A percentile compares a stretch with the other conserved stretches of the same genome.
Conservation (phyloP, 495 filamentous ascomycete species). For the Daldinia caldariorum region DNA sequence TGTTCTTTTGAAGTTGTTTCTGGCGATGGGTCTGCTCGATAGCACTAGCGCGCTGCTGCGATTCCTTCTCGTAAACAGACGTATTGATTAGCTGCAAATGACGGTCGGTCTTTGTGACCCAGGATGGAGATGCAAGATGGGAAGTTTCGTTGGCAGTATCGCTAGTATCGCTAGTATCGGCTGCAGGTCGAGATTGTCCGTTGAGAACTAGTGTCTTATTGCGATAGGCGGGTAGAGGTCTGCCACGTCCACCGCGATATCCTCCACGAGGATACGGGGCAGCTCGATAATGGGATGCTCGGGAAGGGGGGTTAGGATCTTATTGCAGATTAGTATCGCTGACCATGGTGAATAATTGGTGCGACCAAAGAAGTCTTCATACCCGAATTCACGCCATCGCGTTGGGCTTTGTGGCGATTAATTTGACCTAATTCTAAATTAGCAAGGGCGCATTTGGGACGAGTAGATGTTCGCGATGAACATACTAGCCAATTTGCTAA, state of each 20-base stretch:
- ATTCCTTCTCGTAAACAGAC: slow-evolving; percentile 80
- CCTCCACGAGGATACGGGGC: slow-evolving; percentile 54
- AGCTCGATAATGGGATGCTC: slow-evolving; percentile 42
- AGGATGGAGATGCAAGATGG: slow-evolving; percentile 61
- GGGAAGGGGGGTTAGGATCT: slow-evolving; percentile 24
- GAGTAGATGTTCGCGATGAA: slow-evolving; percentile 18
- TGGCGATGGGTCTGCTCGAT: slow-evolving; percentile 75
- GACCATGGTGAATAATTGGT: not conserved
- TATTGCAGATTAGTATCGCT: slow-evolving; percentile 37
- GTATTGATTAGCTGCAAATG: slow-evolving; percentile 92
- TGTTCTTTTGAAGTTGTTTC: slow-evolving; percentile 66
- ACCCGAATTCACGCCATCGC: slow-evolving; percentile 46
- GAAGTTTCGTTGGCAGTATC: slow-evolving; percentile 41
- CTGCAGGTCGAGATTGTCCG: slow-evolving; percentile 45
- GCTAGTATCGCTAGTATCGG: slow-evolving; percentile 45
- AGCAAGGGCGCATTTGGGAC: slow-evolving; percentile 16
- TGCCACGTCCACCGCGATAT: slow-evolving; percentile 54
- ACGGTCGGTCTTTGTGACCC: slow-evolving; percentile 83
- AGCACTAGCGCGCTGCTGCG: slow-evolving; percentile 73
- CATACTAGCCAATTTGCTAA: slow-evolving; percentile 78
- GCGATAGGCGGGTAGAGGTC: slow-evolving; percentile 63
- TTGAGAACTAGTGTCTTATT: slow-evolving; percentile 81
- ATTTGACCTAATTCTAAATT: slow-evolving; percentile 70
- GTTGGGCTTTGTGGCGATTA: slow-evolving; percentile 80
- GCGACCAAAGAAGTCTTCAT: slow-evolving; percentile 16